Evolutionary conservation across 345 rosid species (phyloP).

Genomic region (Rhizophora mangle): DNA sequence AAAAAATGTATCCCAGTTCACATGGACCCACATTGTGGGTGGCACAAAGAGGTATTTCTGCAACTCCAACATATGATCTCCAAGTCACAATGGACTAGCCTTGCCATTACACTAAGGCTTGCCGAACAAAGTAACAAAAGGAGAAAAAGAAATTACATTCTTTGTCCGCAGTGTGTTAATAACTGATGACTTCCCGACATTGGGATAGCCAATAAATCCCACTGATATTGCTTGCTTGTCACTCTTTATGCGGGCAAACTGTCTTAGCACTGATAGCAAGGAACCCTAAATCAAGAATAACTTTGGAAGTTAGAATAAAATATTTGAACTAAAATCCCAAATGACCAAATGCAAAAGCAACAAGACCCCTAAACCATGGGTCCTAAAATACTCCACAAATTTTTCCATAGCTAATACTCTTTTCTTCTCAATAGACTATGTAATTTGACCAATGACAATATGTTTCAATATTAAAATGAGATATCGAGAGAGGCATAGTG

Average conservation of each 20-base stretch:
- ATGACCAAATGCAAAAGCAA: background rate
- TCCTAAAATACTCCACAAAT: no score
- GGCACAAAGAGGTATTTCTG: no score
- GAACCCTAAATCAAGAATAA: constrained; percentile 58
- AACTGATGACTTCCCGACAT: constrained; percentile 95
- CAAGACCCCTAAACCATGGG: background rate
- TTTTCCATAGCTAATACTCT: no score
- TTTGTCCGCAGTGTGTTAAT: constrained; percentile 92
- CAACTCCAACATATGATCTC: no score
- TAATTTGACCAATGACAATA: no score
- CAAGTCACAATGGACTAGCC: no score
- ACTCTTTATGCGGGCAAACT: constrained; percentile 80
- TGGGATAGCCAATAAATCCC: constrained; percentile 95
- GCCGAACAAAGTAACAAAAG: background rate
- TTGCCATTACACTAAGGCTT: no score
- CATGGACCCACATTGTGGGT: no score
- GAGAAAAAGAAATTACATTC: constrained; percentile 44
- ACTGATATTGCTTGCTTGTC: constrained; percentile 97
- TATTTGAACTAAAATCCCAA: background rate
- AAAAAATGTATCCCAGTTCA: no score
- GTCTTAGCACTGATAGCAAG: constrained; percentile 82
- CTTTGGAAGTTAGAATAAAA: background rate
- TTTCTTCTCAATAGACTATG: no score
- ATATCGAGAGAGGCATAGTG: no score
- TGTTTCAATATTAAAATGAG: no score